Evolutionary conservation across 352 stramenopile species (phyloP).

Genomic region (Phytophthora crassamura): DNA sequence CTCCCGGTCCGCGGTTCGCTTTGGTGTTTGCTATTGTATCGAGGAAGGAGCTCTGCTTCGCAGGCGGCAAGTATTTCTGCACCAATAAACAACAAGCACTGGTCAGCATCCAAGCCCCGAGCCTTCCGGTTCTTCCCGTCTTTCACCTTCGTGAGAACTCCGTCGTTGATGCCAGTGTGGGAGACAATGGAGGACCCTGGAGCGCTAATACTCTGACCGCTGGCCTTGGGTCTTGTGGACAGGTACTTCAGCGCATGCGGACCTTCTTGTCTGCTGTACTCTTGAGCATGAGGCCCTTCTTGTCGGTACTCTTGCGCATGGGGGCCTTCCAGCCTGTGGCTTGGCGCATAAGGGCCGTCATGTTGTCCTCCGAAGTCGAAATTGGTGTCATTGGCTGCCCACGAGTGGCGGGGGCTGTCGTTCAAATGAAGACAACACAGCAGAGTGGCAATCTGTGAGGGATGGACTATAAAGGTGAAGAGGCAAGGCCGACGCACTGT

Average conservation of each 20-base stretch:
- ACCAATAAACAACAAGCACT: not conserved
- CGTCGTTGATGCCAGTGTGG: conserved; percentile 9
- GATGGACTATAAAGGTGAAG: not conserved
- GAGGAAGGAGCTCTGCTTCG: conserved; percentile 34
- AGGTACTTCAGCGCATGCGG: conserved; percentile 10
- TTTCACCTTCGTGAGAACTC: conserved; percentile 26
- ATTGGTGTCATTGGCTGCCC: not conserved
- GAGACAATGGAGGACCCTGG: conserved; percentile 38
- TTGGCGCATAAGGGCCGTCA: too few species aligned
- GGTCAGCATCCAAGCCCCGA: too few species aligned
- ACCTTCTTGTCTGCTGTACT: too few species aligned
- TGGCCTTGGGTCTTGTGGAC: conserved; percentile 23
- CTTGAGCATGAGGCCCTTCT: too few species aligned
- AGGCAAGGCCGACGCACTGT: conserved; percentile 1
- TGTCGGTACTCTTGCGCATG: too few species aligned
- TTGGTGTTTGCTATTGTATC: conserved; percentile 25
- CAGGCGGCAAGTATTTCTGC: conserved; percentile 36
- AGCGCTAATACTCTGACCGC: conserved; percentile 27
- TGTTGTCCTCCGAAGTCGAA: conserved; percentile 3
- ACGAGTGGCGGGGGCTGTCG: not conserved
- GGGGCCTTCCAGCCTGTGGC: too few species aligned
- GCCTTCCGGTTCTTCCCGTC: not conserved
- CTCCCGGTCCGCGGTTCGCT: conserved; percentile 21
- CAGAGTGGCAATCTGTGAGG: not conserved
- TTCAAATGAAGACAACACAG: not conserved